Base-by-base conservation (phyloP, 176 grass and related monocot genomes). In the Metroxylon sagu region DNA sequence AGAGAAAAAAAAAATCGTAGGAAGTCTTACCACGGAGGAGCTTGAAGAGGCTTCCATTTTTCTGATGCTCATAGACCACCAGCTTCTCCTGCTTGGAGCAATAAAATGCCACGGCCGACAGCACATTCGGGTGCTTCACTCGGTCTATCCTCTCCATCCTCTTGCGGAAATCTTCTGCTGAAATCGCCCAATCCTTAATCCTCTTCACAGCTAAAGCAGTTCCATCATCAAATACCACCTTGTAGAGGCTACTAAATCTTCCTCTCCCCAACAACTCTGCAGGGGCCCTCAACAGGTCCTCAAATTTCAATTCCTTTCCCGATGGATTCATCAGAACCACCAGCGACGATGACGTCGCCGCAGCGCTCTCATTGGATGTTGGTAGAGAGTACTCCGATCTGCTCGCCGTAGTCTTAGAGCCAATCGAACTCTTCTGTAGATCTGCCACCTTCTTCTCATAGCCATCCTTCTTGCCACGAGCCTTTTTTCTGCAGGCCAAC, bases 31-130 rank as follows among this genome's bases (percentile, higher is more conserved):
- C 86, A 25, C 81, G 86, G 16, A 89, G 77, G 26, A 78, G 70
- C 57, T 49, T 78, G 26, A 65, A 48, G 58, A 89, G 81, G 74
- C 77, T 89, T 55, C 74, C 77, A 69, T 74, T 81, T 50, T 29
- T 74, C 60, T 78, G 81, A 53, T 68, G 85, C 66, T 89, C 81
- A 29, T 81, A 89, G 19, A 89, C 86, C 62, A 89, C 74, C 7
- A 89, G 70, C 77, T 89, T 89, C 77, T 81, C 81, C 74, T 89
- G 81, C 53, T 65, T 66, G 17, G 86, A 82, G 57, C 77, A 85
- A 62, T 85, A 81, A 75, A 85, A 89, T 1, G 81, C 77, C 18
- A 89, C 69, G 54, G 74, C 70, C 18, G 81, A 74, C 53, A 89
- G 70, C 56, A 89, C 81, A 43, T 68, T 75, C 7, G 19, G 52